These are phyloP conservation scores for Fusarium verticillioides DNA, from an alignment of 2,329 filamentous ascomycete genomes.

Conservation along the genomic window DNA sequence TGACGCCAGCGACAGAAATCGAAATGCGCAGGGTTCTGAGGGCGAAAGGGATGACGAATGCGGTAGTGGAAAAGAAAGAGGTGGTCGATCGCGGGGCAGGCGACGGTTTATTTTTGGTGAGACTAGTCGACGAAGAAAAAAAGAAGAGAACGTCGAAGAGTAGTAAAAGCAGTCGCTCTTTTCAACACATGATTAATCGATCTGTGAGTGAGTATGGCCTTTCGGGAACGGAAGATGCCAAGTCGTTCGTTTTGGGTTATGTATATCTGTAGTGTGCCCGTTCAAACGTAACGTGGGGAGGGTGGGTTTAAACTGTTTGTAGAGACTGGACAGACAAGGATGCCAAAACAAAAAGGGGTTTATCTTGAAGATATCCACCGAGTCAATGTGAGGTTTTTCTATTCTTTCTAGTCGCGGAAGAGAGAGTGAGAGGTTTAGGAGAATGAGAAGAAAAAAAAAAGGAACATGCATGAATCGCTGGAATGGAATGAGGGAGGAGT, in stretches of 20 bases:
- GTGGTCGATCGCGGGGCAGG: constrained; percentile 27
- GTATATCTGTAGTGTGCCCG: constrained; percentile 5
- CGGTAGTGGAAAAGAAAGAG: neutral
- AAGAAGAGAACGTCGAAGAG: neutral
- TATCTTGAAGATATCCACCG: neutral
- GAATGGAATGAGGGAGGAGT: constrained; percentile 27
- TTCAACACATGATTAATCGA: constrained; percentile 31
- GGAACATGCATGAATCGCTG: constrained; percentile 22
- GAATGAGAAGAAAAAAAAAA: neutral
- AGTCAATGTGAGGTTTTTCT: too few species aligned
- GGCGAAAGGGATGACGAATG: constrained; percentile 19
- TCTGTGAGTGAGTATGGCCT: neutral
- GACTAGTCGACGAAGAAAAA: neutral
- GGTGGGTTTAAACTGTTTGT: neutral
- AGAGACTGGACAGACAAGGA: constrained; percentile 39
- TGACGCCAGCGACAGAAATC: constrained; percentile 40
- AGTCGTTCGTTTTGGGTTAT: constrained; percentile 16
- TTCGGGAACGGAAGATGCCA: constrained; percentile 22
- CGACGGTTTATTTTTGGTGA: neutral
- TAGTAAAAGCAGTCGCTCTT: constrained; percentile 1
- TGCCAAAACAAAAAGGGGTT: constrained; percentile 33
- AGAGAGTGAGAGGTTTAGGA: neutral
- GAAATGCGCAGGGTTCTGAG: constrained; percentile 26
- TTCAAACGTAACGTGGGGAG: constrained; percentile 33
- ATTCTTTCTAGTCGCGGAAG: neutral